phyloP scores from a whole-genome alignment of 106 monocot genomes.

The Phalaenopsis equestris region DNA sequence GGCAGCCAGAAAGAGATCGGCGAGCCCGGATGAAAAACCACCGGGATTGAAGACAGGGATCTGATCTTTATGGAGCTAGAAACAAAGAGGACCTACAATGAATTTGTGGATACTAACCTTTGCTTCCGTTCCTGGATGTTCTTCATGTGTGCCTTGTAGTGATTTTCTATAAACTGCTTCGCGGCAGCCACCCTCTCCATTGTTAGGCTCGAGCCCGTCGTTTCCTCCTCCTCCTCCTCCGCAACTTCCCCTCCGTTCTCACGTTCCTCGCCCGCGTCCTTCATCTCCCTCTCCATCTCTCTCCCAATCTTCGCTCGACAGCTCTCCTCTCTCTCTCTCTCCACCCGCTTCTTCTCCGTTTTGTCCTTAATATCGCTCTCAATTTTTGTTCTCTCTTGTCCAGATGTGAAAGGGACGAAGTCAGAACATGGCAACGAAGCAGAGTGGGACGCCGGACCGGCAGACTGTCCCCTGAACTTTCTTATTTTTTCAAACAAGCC shows the following conservation, averaged over 20 bases:
- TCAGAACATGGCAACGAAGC: slow-evolving; percentile 1
- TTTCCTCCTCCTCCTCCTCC: slow-evolving; percentile 26
- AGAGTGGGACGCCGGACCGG: background rate
- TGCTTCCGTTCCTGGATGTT: slow-evolving; percentile 63
- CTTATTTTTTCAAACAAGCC: background rate
- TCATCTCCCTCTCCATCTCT: slow-evolving; percentile 13
- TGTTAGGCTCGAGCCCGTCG: slow-evolving; percentile 49
- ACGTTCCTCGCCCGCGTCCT: slow-evolving; percentile 10
- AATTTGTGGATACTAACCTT: slow-evolving; percentile 23
- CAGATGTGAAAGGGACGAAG: background rate
- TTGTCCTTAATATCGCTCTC: background rate
- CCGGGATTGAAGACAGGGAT: background rate
- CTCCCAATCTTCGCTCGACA: background rate
- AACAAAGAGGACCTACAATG: background rate
- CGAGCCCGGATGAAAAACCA: background rate
- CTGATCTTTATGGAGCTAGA: background rate
- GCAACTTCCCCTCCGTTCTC: background rate
- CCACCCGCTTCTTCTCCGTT: background rate
- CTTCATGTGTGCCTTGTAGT: slow-evolving; percentile 71
- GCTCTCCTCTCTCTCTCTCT: background rate
- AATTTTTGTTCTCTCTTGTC: background rate
- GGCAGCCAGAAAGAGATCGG: background rate
- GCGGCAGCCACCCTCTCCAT: slow-evolving; percentile 70
- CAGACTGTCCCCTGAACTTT: background rate
- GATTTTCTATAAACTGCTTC: slow-evolving; percentile 71